Conservation (phyloP, 1,284 basidiomycete species). For the Laetiporus sulphureus region DNA sequence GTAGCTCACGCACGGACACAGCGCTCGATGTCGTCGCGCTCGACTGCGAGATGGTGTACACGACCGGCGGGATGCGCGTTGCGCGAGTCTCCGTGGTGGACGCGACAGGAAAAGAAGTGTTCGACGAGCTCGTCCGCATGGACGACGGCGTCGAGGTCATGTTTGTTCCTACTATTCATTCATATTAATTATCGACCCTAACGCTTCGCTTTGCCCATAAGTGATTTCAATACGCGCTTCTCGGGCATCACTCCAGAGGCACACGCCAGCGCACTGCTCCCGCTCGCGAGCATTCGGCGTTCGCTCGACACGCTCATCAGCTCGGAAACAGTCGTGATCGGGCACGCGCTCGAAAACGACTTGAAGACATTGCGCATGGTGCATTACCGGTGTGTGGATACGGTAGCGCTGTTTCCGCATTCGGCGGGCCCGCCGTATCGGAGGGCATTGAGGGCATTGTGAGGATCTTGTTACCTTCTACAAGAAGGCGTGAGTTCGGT, state of each 20-base stretch:
- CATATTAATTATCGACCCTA: neutral
- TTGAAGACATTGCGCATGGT: constrained; percentile 81
- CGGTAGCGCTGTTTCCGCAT: constrained; percentile 80
- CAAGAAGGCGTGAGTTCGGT: too few relatives aligned
- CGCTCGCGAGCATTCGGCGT: constrained; percentile 59
- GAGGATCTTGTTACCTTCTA: constrained; percentile 22
- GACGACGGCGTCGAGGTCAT: constrained; percentile 72
- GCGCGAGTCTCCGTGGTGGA: constrained; percentile 86
- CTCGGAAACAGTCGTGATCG: constrained; percentile 75
- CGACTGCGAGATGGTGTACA: constrained; percentile 93
- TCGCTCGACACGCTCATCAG: constrained; percentile 68
- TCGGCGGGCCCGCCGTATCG: constrained; percentile 72
- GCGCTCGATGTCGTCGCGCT: constrained; percentile 72
- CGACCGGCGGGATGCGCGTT: constrained; percentile 81
- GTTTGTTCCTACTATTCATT: constrained; percentile 37
- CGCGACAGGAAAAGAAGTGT: constrained; percentile 60
- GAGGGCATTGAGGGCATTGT: constrained; percentile 76
- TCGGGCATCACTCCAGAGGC: constrained; percentile 73
- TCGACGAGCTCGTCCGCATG: constrained; percentile 81
- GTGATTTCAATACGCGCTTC: constrained; percentile 88
- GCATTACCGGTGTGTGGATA: constrained; percentile 79
- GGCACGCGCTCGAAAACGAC: constrained; percentile 87
- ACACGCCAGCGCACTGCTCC: constrained; percentile 48
- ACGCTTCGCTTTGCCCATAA: constrained; percentile 24
- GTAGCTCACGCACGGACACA: constrained; percentile 24